phyloP scores from a whole-genome alignment of 2,329 filamentous ascomycete genomes.

The Alternaria longipes region DNA sequence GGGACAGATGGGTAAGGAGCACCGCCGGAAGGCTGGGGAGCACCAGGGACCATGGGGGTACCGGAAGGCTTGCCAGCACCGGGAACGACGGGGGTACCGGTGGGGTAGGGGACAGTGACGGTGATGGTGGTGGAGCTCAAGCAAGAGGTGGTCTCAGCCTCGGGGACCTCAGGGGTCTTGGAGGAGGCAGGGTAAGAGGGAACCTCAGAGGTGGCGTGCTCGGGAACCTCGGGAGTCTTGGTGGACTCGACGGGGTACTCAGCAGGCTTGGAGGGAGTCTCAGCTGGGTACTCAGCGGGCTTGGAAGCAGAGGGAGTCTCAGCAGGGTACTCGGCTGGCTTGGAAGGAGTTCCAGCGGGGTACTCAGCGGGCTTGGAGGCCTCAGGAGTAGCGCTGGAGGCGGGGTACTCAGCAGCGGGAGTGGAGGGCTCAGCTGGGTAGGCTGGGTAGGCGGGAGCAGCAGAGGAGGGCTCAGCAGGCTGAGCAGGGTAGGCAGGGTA shows the following conservation, averaged over 20 bases:
- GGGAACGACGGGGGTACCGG: conserved; percentile 37
- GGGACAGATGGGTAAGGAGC: conserved; percentile 25
- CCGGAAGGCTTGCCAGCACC: conserved; percentile 9
- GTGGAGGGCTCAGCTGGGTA: conserved; percentile 20
- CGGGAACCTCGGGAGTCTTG: conserved; percentile 20
- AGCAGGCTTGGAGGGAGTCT: conserved; percentile 14
- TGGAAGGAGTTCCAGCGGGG: conserved; percentile 13
- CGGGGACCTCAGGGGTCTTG: conserved; percentile 17
- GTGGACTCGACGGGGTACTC: conserved; percentile 10
- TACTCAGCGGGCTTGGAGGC: conserved; percentile 5
- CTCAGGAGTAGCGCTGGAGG: background rate
- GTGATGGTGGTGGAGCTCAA: conserved; percentile 55
- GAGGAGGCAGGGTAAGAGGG: conserved; percentile 4
- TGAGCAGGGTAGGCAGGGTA: conserved; percentile 25
- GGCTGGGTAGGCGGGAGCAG: conserved; percentile 20
- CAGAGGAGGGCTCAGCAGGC: conserved; percentile 12
- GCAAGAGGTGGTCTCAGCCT: conserved; percentile 39
- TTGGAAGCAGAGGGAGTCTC: conserved; percentile 9
- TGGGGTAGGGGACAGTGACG: conserved; percentile 54
- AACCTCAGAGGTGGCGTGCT: conserved; percentile 16
- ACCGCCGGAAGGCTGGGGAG: conserved; percentile 12
- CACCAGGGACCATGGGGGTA: conserved; percentile 6
- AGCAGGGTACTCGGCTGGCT: conserved; percentile 16
- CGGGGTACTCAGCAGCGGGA: conserved; percentile 12
- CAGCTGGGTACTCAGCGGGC: conserved; percentile 7